A percentile compares a stretch with the other conserved stretches of the same genome.
phyloP scores from a whole-genome alignment of 106 monocot genomes.

The Acorus gramineus region DNA sequence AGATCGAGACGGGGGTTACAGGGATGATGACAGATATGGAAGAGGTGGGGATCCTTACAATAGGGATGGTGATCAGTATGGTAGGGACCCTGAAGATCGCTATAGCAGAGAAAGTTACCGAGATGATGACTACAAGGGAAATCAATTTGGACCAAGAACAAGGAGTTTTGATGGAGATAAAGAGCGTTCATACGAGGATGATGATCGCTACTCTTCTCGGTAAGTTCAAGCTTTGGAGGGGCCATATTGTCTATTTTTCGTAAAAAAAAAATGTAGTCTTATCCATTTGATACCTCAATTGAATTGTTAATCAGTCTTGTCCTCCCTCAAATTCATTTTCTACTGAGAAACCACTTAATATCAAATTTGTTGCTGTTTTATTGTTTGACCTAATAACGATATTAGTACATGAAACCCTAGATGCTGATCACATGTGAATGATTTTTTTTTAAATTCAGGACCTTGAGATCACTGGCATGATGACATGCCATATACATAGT shows the following conservation, averaged over 20 bases:
- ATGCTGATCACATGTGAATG: no score
- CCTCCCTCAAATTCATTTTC: no score
- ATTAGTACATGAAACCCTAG: no score
- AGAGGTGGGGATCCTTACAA: slow-evolving; percentile 30
- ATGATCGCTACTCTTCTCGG: slow-evolving; percentile 63
- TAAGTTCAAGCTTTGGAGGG: slow-evolving; percentile 13
- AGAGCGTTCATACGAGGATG: slow-evolving; percentile 61
- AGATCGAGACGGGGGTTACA: slow-evolving; percentile 51
- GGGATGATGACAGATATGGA: slow-evolving; percentile 67
- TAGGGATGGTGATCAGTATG: slow-evolving; percentile 46
- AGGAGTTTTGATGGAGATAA: slow-evolving; percentile 43
- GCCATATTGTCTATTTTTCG: background rate
- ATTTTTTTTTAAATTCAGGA: no score
- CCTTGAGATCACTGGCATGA: no score
- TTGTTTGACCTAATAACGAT: no score
- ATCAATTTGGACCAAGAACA: slow-evolving; percentile 42
- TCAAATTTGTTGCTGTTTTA: no score
- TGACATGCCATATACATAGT: no score
- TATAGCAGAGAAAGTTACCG: slow-evolving; percentile 40
- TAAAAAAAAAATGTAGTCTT: no score
- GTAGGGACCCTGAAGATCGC: slow-evolving; percentile 45
- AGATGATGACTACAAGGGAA: slow-evolving; percentile 45
- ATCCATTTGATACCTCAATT: no score
- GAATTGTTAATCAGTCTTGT: no score
- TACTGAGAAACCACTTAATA: no score